Base-by-base conservation (phyloP, 441 rosid species). In the Kokia cookei region DNA sequence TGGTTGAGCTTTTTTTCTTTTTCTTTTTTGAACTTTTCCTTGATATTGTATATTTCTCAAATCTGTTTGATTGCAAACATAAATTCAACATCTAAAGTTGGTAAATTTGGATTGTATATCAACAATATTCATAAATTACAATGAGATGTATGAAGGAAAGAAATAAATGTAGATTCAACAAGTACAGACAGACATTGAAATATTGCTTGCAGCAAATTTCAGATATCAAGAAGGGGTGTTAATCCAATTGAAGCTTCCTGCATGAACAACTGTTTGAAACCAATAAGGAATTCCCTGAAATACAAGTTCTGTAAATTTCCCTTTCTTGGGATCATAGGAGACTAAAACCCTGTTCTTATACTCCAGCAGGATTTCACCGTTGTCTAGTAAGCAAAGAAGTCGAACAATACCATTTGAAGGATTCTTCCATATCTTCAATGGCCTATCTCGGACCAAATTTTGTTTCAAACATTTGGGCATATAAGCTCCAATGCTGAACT, bases 331-430 rank as follows among this genome's bases (percentile, higher is more conserved):
- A 74, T 90, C 90, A 72, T 82, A 92, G 35, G 80, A 66, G 58
- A 87, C 92, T 74, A 92, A 75, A 78, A 78, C 89, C 51, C 89
- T 86, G 77, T 80, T 86, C 83, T 82, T 87, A n/a, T 89, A 86
- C 88, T 92, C 93, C 87, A 92, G 67, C 86, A 92, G 74, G 54
- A 92, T 76, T 72, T 88, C 89, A 4, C 96, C 91, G 71, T 88
- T 88, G 75, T 86, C 84, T 79, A 89, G 59, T 11, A 83, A 40
- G 51, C 93, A 84, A 2, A 93, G 68, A 74, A 87, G 86, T 26
- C 92, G 63, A 71, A 89, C 86, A 75, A 76, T 86, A 45, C 87
- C 88, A 64, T 78, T 82, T n/a, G 63, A 75, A 37, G 79, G 67
- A 37, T 73, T 83, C 81, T 84, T 88, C 84, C 86, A 84, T 40